These are phyloP conservation scores for Ophiostoma quercus DNA, from an alignment of 2,329 filamentous ascomycete species.

Conservation along the genomic window DNA sequence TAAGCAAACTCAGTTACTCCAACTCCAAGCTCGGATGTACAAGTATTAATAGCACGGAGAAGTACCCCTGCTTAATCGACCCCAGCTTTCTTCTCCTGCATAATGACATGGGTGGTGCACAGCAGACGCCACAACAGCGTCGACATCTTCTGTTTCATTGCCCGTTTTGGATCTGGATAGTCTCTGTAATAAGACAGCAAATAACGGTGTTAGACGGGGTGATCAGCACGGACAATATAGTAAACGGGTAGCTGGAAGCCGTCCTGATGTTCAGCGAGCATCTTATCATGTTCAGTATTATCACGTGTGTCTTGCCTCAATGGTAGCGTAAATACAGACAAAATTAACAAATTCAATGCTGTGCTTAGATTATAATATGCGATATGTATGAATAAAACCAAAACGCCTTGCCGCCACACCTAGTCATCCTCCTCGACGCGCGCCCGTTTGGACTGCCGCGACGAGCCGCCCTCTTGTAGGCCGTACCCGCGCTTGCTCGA, in stretches of 20 bases:
- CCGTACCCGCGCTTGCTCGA: conserved; percentile 65
- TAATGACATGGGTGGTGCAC: conserved; percentile 4
- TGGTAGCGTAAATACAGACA: neutral
- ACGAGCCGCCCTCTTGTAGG: conserved; percentile 55
- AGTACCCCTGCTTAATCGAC: neutral
- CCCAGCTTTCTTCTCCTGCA: conserved; percentile 8
- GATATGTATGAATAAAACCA: neutral
- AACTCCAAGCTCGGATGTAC: neutral
- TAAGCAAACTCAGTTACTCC: neutral
- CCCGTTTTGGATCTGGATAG: neutral
- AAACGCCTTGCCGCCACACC: neutral
- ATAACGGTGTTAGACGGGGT: neutral
- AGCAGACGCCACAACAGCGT: neutral
- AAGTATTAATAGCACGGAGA: neutral
- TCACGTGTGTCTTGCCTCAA: neutral
- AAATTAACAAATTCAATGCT: neutral
- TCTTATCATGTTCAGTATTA: neutral
- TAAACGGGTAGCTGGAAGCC: neutral
- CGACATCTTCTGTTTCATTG: conserved; percentile 2
- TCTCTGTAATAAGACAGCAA: neutral
- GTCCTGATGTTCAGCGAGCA: neutral
- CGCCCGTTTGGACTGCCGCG: conserved; percentile 62
- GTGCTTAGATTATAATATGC: neutral
- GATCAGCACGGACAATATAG: neutral
- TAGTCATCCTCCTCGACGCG: conserved; percentile 64